These are phyloP conservation scores for Vararia minispora DNA, from an alignment of 768 basidiomycete genomes.

Conservation along the genomic window DNA sequence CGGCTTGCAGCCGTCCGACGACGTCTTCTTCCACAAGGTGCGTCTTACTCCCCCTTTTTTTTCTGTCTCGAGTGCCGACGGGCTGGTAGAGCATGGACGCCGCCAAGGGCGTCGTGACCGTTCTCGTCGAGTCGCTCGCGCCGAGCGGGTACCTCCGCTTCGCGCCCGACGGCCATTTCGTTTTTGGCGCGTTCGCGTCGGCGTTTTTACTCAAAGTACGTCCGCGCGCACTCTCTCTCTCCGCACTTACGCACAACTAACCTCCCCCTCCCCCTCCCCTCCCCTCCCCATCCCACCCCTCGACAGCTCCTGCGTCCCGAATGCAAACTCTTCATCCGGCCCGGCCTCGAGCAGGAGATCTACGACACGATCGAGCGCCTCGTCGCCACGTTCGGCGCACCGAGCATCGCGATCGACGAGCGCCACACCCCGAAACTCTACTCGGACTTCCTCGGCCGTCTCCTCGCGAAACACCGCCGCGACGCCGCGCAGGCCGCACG, in stretches of 20 bases:
- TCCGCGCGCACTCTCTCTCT: conserved; percentile 12
- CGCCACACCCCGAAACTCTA: conserved; percentile 75
- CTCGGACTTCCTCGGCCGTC: conserved; percentile 63
- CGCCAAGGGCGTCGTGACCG: conserved; percentile 10
- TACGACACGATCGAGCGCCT: conserved; percentile 52
- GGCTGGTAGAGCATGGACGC: conserved; percentile 10
- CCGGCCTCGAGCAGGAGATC: conserved; percentile 50
- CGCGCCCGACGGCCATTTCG: conserved; percentile 16
- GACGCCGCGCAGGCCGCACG: conserved; percentile 11
- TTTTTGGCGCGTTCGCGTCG: conserved; percentile 38
- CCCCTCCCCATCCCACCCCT: no score
- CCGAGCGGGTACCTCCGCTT: conserved; percentile 19
- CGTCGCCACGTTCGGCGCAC: conserved; percentile 53
- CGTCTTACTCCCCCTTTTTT: conserved; percentile 2
- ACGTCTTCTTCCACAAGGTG: conserved; percentile 19
- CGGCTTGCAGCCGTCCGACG: conserved; percentile 14
- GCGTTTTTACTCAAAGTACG: conserved; percentile 73
- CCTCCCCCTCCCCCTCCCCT: no score
- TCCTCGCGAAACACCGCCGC: conserved; percentile 41
- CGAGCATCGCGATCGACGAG: conserved; percentile 69
- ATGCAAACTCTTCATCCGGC: conserved; percentile 48
- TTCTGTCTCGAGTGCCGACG: background rate
- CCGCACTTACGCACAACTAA: conserved; percentile 17
- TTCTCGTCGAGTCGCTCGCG: conserved; percentile 10
- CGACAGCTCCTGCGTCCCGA: conserved; percentile 72